A percentile compares a stretch with the other conserved stretches of the same genome.
phyloP scores from a whole-genome alignment of 768 basidiomycete species.

The Kwoniella sp. region DNA sequence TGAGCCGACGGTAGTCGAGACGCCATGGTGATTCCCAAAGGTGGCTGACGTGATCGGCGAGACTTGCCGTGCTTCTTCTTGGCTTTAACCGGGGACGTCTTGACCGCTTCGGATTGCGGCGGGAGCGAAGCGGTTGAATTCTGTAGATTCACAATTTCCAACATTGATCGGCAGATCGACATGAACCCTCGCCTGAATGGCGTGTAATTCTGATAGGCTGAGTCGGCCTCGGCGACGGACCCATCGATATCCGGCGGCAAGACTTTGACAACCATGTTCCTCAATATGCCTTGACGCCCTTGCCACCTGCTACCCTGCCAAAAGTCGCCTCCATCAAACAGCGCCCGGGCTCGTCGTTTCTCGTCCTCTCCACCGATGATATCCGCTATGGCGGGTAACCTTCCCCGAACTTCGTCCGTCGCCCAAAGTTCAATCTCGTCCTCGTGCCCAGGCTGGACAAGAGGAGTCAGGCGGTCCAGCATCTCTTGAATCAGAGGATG shows the following conservation, averaged over 20 bases:
- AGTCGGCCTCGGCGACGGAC: slow-evolving; percentile 7
- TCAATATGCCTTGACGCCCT: slow-evolving; percentile 61
- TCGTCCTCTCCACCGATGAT: slow-evolving; percentile 75
- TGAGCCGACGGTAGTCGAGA: slow-evolving; percentile 58
- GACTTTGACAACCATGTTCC: slow-evolving; percentile 57
- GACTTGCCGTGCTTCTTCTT: slow-evolving; percentile 3
- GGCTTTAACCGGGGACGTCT: too few relatives aligned
- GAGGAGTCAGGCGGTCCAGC: slow-evolving; percentile 51
- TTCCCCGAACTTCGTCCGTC: slow-evolving; percentile 67
- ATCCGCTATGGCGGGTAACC: slow-evolving; percentile 69
- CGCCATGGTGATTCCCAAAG: slow-evolving; percentile 22
- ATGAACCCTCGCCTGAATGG: slow-evolving; percentile 55
- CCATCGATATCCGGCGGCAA: background rate
- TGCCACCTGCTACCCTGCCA: slow-evolving; percentile 50
- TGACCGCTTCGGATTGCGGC: slow-evolving; percentile 5
- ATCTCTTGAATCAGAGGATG: slow-evolving; percentile 64
- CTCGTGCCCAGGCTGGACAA: background rate
- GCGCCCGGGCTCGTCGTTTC: slow-evolving; percentile 60
- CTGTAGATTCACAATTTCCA: slow-evolving; percentile 41
- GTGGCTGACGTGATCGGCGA: slow-evolving; percentile 48
- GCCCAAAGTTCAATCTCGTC: slow-evolving; percentile 68
- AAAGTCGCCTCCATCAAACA: slow-evolving; percentile 54
- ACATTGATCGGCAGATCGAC: slow-evolving; percentile 58
- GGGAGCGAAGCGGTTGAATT: slow-evolving; percentile 50
- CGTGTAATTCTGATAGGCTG: slow-evolving; percentile 37